These are phyloP conservation scores for Trichoderma orchidacearum DNA, from an alignment of 495 filamentous ascomycete genomes.

Conservation along the genomic window DNA sequence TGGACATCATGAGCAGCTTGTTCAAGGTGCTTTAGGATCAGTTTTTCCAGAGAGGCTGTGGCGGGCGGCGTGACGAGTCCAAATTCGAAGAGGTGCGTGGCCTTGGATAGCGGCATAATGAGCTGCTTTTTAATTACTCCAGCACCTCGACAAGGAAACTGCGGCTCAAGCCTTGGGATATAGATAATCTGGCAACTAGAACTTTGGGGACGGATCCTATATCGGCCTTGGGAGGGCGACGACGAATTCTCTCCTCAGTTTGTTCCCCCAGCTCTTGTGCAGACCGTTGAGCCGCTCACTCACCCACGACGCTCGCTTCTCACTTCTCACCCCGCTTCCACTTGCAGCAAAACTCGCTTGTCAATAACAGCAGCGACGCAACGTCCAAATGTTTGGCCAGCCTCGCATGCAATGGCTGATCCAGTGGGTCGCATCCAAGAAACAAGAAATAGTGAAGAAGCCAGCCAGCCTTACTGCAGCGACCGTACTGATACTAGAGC, in stretches of 20 bases:
- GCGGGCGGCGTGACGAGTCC: neutral
- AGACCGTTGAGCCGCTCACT: too few species aligned
- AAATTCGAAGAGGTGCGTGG: neutral
- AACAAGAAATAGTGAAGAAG: neutral
- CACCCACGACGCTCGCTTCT: too few species aligned
- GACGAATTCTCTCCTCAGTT: too few species aligned
- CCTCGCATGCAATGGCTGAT: neutral
- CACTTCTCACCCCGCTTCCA: too few species aligned
- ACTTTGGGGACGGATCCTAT: too few species aligned
- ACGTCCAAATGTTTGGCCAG: too few species aligned
- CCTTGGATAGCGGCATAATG: neutral
- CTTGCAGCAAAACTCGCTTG: too few species aligned
- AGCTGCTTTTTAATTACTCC: neutral
- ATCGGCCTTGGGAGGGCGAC: too few species aligned
- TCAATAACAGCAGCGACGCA: too few species aligned
- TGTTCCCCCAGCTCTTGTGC: too few species aligned
- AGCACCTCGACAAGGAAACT: neutral
- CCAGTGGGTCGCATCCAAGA: neutral
- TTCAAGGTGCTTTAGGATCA: neutral
- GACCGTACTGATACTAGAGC: neutral
- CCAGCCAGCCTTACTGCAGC: neutral
- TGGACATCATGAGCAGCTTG: neutral
- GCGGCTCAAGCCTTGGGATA: neutral
- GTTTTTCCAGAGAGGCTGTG: neutral
- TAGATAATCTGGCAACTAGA: neutral